Evolutionary conservation across 1,284 basidiomycete species (phyloP).

Genomic region (Sporisorium scitamineum): DNA sequence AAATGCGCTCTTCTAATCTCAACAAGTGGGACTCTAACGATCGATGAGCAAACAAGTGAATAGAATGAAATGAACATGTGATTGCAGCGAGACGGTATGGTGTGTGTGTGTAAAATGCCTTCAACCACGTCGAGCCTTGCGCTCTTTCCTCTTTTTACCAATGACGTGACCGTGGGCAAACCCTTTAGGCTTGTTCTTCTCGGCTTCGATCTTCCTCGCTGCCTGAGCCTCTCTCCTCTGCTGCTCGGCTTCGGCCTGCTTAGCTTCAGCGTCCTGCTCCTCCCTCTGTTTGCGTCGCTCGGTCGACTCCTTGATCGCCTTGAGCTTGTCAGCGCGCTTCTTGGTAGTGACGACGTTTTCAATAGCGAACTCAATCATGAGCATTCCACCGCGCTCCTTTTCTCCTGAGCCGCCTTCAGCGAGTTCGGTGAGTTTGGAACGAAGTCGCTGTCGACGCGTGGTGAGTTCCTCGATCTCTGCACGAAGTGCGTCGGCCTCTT

Average conservation of each 20-base stretch:
- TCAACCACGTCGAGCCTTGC: slow-evolving; percentile 42
- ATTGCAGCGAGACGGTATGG: background rate
- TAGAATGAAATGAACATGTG: background rate
- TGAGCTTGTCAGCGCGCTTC: slow-evolving; percentile 52
- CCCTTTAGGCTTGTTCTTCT: slow-evolving; percentile 36
- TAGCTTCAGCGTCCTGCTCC: slow-evolving; percentile 14
- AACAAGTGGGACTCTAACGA: background rate
- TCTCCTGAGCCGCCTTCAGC: slow-evolving; percentile 28
- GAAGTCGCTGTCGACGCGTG: slow-evolving; percentile 54
- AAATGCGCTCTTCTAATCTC: background rate
- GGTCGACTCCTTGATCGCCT: slow-evolving; percentile 47
- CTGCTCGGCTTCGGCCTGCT: slow-evolving; percentile 16
- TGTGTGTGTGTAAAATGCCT: background rate
- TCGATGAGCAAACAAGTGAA: background rate
- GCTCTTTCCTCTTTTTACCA: slow-evolving; percentile 63
- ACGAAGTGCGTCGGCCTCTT: slow-evolving; percentile 21
- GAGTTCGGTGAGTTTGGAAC: slow-evolving; percentile 49
- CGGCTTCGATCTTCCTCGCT: slow-evolving; percentile 42
- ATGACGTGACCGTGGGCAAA: slow-evolving; percentile 58
- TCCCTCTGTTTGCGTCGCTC: slow-evolving; percentile 34
- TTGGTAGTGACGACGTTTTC: slow-evolving; percentile 66
- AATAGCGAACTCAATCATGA: slow-evolving; percentile 67
- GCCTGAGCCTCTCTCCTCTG: slow-evolving; percentile 22
- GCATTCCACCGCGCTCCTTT: slow-evolving; percentile 62
- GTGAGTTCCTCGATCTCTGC: slow-evolving; percentile 40